Evolutionary conservation across 1,284 basidiomycete species (phyloP), one percentile per base, ranked within the genome.

Genomic region (Schizopora paradoxa): DNA sequence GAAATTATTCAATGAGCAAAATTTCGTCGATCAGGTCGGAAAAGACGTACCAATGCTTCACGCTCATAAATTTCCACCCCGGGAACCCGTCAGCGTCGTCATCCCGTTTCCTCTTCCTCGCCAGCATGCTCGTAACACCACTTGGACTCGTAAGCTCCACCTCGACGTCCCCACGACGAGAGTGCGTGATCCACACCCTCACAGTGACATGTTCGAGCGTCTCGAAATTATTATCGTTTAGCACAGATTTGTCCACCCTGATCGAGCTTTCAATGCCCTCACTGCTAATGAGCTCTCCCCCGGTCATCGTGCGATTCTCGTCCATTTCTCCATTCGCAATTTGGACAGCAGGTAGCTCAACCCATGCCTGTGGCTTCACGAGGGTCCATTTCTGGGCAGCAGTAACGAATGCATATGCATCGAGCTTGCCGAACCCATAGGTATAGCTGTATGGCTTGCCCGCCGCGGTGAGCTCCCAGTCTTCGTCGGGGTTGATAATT

Each of bases 31-130:
- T 31, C 10, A 31, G 8, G 28, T 31, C 10, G 22, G 25, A 8
- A 54, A 36, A 13, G 18, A 66, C 82, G 59, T 49, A 92, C 96
- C 96, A 99, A 63, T 99, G 96, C 66, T 99, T 99, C 47, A 99
- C 80, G 19, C 84, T 82, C 94, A 98, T 99, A 64, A 99, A 99
- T 19, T 80, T 86, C 96, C 96, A 99, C 0, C 92, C 94, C 21
- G 82, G 80, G 64, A 79, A 96, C 3, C 96, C 96, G 7, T 73
- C 75, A 3, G 59, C 62, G 10, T 79, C 84, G 37, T 67, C 65
- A 61, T 99, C 96, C 26, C 73, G 74, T 25, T 72, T 63, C 49
- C 96, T 77, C 42, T 74, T 74, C 11, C 80, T 77, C 16, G 88
- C 93, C 33, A 99, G 68, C 8, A 97, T 73, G 59, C 91, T 96